Base-by-base conservation (phyloP, 306 rosid genomes). In the Begonia peltatifolia region DNA sequence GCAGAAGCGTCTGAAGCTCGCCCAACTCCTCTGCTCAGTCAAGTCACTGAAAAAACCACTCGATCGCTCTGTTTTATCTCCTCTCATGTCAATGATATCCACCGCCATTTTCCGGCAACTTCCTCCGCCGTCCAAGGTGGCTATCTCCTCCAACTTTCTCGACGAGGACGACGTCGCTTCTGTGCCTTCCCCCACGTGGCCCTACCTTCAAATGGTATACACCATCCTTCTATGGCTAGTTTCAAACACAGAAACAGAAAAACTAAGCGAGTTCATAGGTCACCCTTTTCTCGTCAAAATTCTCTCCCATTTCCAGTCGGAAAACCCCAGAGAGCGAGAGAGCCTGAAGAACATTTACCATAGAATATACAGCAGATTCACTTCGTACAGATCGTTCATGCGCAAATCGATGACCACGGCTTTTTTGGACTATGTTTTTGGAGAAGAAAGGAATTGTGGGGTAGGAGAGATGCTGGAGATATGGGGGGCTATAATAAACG, bases 401-500 rank as follows among this genome's bases (percentile, higher is more conserved):
- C 76, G 95, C 70, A 85, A 89, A 62, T 63, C 84, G 2, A 89
- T 82, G 95, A 82, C 54, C 3, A 77, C 73, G 57, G 87, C 74
- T 63, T 57, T 80, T 11, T 46, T 85, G 76, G 77, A 76, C 63
- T 79, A 78, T 55, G 73, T 75, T 43, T 78, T 78, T 20, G 95
- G 80, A 64, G 66, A 69, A 22, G 94, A 82, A 50, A 75, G 65
- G 70, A 87, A 78, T 52, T 56, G 75, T 41, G 97, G 95, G 9
- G 68, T 89, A 20, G 86, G 68, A 1, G 94, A 89, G 36, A 68
- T 89, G 81, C 90, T 89, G 54, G 94, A 89, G 90, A 76, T 89
- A 74, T 80, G 90, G 90, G 97, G 94, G 54, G 80, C 83, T 61
- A 80, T 89, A 46, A 79, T 83, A 23, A 80, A 83, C 54, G 97